Percentiles rank a stretch among this genome's conserved stretches.
These are phyloP conservation scores for Psilocybe azurescens DNA, from an alignment of 768 basidiomycete genomes.

Conservation along the genomic window DNA sequence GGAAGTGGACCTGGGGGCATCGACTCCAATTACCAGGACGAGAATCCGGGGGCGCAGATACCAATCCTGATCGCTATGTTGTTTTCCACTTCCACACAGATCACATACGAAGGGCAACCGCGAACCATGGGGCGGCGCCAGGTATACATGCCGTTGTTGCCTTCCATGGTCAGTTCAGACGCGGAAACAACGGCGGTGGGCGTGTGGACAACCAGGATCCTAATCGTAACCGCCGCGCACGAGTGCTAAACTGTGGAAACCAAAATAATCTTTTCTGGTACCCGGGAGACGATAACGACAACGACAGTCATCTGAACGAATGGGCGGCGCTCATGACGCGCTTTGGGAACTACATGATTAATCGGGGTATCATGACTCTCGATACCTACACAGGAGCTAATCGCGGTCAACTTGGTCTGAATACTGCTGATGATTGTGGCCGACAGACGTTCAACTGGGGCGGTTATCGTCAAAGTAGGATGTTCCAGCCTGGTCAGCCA, in stretches of 20 bases:
- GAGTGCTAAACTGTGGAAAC: background rate
- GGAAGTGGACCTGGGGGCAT: background rate
- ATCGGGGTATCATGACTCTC: background rate
- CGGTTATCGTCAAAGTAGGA: background rate
- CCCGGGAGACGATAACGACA: background rate
- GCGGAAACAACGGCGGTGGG: background rate
- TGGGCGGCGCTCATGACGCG: background rate
- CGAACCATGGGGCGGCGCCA: background rate
- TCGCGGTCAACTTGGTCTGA: background rate
- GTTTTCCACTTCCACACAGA: slow-evolving; percentile 4
- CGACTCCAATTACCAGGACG: background rate
- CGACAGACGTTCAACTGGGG: background rate
- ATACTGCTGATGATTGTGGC: background rate
- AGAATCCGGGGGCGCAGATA: background rate
- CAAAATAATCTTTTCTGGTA: background rate
- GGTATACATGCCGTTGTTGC: slow-evolving; percentile 1
- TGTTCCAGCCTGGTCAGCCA: background rate
- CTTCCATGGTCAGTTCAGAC: background rate
- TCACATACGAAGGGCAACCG: background rate
- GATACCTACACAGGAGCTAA: background rate
- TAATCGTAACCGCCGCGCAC: background rate
- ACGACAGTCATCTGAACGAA: background rate
- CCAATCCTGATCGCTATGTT: background rate
- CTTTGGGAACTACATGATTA: background rate
- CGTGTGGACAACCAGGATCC: background rate